These are phyloP conservation scores for Paecilomyces niveus DNA, from an alignment of 2,329 filamentous ascomycete genomes.

Conservation along the genomic window DNA sequence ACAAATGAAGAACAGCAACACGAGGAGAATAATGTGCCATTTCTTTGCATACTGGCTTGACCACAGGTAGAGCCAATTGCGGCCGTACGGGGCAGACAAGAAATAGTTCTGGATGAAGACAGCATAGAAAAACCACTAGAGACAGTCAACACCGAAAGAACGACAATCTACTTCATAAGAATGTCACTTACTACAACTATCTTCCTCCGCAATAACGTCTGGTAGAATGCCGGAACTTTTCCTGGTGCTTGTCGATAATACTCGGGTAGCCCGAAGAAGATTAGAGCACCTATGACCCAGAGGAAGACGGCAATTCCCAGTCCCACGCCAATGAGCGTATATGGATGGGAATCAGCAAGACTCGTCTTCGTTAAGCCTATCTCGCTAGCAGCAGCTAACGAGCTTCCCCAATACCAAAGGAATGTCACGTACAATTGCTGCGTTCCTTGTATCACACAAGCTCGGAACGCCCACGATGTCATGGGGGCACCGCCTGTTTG, in stretches of 20 bases:
- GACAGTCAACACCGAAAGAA: slow-evolving; percentile 1
- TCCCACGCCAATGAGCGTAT: slow-evolving; percentile 12
- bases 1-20: slow-evolving; percentile 35
- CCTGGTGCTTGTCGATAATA: slow-evolving; percentile 55
- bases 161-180: neutral
- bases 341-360: slow-evolving; percentile 8
- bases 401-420: slow-evolving; percentile 56
- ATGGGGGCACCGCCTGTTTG: slow-evolving; percentile 41
- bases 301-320: slow-evolving; percentile 46
- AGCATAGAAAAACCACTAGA: slow-evolving; percentile 50
- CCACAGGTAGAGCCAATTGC: slow-evolving; percentile 55
- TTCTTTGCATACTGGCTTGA: slow-evolving; percentile 38
- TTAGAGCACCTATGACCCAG: slow-evolving; percentile 41
- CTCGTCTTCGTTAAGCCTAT: slow-evolving; percentile 3
- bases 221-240: slow-evolving; percentile 52
- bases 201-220: slow-evolving; percentile 47
- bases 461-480: slow-evolving; percentile 54
- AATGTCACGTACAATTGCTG: slow-evolving; percentile 55
- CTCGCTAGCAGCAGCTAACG: slow-evolving; percentile 11
- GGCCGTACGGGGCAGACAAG: slow-evolving; percentile 51
- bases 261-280: slow-evolving; percentile 49
- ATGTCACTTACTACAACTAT: slow-evolving; percentile 27
- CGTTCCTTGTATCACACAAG: slow-evolving; percentile 54
- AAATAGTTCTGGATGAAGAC: slow-evolving; percentile 55
- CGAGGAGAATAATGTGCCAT: slow-evolving; percentile 48